Evolutionary conservation across 2,329 filamentous ascomycete species (phyloP).

Genomic region (Penicillium sp.): DNA sequence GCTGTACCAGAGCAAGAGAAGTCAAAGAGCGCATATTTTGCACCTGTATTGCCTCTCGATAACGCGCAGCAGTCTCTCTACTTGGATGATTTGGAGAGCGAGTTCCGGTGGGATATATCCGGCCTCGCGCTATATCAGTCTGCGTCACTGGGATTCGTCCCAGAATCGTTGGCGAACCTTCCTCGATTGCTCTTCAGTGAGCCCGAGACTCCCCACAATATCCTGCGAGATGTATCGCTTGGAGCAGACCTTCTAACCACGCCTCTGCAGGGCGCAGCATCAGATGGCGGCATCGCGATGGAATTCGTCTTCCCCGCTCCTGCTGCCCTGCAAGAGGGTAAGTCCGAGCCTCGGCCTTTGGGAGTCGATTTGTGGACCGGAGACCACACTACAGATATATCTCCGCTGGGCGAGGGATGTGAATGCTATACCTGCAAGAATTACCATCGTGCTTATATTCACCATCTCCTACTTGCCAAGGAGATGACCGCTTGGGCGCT

Average conservation of each 20-base stretch:
- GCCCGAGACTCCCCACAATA: conserved; percentile 68
- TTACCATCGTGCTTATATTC: conserved; percentile 83
- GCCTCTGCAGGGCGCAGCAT: conserved; percentile 70
- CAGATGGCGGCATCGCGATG: conserved; percentile 82
- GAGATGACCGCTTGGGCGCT: conserved; percentile 97
- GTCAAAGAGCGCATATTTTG: conserved; percentile 56
- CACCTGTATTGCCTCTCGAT: conserved; percentile 70
- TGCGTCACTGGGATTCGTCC: conserved; percentile 66
- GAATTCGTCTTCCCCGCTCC: conserved; percentile 69
- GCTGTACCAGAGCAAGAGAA: conserved; percentile 30
- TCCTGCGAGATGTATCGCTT: conserved; percentile 71
- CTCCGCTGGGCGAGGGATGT: conserved; percentile 65
- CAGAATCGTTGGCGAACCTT: conserved; percentile 59
- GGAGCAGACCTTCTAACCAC: conserved; percentile 80
- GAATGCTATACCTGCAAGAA: conserved; percentile 77
- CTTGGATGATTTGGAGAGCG: conserved; percentile 68
- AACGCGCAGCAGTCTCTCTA: conserved; percentile 77
- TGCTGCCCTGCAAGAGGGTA: conserved; percentile 10
- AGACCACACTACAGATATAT: conserved; percentile 60
- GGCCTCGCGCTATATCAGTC: conserved; percentile 78
- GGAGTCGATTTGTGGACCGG: conserved; percentile 77
- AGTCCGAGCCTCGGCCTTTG: conserved; percentile 49
- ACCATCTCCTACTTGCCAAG: conserved; percentile 82
- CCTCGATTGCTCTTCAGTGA: conserved; percentile 74
- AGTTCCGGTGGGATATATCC: conserved; percentile 58